Evolutionary conservation across 441 rosid genomes (phyloP).

Genomic region (Corymbia calophylla): DNA sequence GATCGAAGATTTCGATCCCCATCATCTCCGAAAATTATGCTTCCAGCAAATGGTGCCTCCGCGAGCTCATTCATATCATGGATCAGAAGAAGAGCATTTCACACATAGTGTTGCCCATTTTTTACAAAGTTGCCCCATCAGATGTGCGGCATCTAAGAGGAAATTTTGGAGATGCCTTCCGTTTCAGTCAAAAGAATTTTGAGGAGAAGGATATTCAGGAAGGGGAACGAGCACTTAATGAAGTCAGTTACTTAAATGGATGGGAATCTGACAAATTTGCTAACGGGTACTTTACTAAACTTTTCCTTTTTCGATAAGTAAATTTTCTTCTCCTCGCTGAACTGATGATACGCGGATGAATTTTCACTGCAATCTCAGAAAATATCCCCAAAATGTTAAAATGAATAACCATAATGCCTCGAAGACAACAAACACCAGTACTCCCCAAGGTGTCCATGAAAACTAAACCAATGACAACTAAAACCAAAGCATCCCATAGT

Average conservation of each 20-base stretch:
- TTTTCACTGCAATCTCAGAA: too few relatives aligned
- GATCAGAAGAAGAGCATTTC: rapidly evolving
- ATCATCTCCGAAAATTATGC: neutral
- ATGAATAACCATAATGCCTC: neutral
- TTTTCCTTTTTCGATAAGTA: too few relatives aligned
- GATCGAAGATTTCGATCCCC: neutral
- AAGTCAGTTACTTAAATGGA: rapidly evolving
- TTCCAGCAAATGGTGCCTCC: neutral
- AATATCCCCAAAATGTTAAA: neutral
- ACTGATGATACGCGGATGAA: rapidly evolving
- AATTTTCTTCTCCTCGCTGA: rapidly evolving
- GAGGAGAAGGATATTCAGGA: too few relatives aligned
- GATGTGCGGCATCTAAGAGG: neutral
- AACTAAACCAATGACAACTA: neutral
- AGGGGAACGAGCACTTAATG: rapidly evolving
- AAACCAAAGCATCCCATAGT: neutral
- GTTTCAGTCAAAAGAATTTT: rapidly evolving
- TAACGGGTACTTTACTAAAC: rapidly evolving
- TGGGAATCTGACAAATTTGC: rapidly evolving
- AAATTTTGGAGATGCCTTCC: rapidly evolving
- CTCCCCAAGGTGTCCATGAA: neutral
- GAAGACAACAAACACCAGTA: neutral
- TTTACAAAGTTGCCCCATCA: neutral
- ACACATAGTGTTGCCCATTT: neutral
- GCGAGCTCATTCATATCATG: rapidly evolving